A percentile compares a stretch with the other conserved stretches of the same genome.
Conservation (phyloP, 1,284 basidiomycete genomes). For the Microbotryum violaceum region DNA sequence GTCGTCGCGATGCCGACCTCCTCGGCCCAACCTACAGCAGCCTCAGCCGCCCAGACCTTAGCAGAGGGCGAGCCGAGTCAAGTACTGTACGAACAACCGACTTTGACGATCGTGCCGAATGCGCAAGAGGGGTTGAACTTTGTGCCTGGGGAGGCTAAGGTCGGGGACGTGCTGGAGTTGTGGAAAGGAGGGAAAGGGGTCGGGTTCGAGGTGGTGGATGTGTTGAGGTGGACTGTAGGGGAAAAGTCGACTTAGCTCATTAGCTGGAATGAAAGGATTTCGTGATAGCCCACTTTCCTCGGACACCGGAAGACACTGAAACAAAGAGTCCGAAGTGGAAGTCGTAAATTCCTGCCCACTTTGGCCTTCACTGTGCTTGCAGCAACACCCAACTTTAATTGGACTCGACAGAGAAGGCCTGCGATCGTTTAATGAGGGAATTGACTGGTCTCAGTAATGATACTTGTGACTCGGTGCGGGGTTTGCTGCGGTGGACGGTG, state of each 20-base stretch:
- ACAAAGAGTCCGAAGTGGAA: too few relatives aligned
- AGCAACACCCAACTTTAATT: too few relatives aligned
- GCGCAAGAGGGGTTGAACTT: slow-evolving; percentile 22
- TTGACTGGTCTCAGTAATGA: too few relatives aligned
- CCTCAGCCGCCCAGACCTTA: slow-evolving; percentile 12
- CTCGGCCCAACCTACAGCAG: slow-evolving; percentile 46
- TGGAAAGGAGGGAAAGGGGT: slow-evolving; percentile 60
- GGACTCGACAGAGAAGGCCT: too few relatives aligned
- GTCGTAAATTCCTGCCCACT: too few relatives aligned
- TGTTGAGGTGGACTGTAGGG: slow-evolving; percentile 42
- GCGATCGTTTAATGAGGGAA: too few relatives aligned
- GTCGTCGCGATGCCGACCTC: slow-evolving; percentile 74
- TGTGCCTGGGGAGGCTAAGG: slow-evolving; percentile 48
- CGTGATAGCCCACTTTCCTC: too few relatives aligned
- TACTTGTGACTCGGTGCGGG: too few relatives aligned
- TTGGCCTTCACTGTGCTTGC: too few relatives aligned
- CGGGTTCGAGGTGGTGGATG: slow-evolving; percentile 41
- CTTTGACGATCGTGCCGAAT: slow-evolving; percentile 56
- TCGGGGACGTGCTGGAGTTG: slow-evolving; percentile 55
- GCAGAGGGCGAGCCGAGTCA: slow-evolving; percentile 50
- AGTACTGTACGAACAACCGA: slow-evolving; percentile 69
- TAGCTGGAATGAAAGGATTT: too few relatives aligned
- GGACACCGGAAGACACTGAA: too few relatives aligned
- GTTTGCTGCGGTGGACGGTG: too few relatives aligned
- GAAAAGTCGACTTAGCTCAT: slow-evolving; percentile 10